phyloP scores from a whole-genome alignment of 2,329 filamentous ascomycete genomes.

The Ambrosiella beaveri region DNA sequence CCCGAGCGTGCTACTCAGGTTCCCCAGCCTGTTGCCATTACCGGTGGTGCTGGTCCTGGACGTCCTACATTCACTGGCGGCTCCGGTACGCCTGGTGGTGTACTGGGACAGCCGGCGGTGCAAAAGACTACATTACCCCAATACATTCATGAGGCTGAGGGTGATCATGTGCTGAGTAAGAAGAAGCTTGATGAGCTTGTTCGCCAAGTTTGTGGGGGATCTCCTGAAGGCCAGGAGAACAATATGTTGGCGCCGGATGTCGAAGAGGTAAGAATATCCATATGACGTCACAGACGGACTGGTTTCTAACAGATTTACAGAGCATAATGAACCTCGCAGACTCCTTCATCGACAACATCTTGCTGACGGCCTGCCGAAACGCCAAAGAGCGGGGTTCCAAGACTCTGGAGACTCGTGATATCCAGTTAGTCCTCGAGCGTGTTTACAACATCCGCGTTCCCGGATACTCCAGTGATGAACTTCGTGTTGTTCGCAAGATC shows the following conservation, averaged over 20 bases:
- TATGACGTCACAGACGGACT: not conserved
- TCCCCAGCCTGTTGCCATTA: conserved; percentile 56
- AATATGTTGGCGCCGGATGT: conserved; percentile 79
- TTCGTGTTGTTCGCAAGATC: conserved; percentile 84
- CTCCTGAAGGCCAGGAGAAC: conserved; percentile 51
- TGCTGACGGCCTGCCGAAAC: conserved; percentile 72
- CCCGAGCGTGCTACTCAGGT: conserved; percentile 48
- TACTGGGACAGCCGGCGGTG: conserved; percentile 76
- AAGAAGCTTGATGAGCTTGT: conserved; percentile 94
- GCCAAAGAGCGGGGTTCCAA: conserved; percentile 86
- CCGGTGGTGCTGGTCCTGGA: conserved; percentile 40
- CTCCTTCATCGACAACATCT: conserved; percentile 83
- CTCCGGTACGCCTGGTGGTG: conserved; percentile 57
- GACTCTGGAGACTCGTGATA: conserved; percentile 73
- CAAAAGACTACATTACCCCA: conserved; percentile 64
- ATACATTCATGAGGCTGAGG: conserved; percentile 79
- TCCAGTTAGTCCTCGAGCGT: conserved; percentile 67
- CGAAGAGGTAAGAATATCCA: conserved; percentile 55
- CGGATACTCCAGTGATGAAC: conserved; percentile 84
- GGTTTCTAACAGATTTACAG: conserved; percentile 25
- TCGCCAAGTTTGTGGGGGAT: conserved; percentile 75
- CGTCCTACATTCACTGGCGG: conserved; percentile 77
- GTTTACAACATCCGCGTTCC: conserved; percentile 86
- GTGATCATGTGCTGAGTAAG: conserved; percentile 87
- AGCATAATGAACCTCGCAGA: conserved; percentile 79